A percentile compares a stretch with the other conserved stretches of the same genome.
phyloP scores from a whole-genome alignment of 2,329 filamentous ascomycete species.

The Aspergillus caelatus region DNA sequence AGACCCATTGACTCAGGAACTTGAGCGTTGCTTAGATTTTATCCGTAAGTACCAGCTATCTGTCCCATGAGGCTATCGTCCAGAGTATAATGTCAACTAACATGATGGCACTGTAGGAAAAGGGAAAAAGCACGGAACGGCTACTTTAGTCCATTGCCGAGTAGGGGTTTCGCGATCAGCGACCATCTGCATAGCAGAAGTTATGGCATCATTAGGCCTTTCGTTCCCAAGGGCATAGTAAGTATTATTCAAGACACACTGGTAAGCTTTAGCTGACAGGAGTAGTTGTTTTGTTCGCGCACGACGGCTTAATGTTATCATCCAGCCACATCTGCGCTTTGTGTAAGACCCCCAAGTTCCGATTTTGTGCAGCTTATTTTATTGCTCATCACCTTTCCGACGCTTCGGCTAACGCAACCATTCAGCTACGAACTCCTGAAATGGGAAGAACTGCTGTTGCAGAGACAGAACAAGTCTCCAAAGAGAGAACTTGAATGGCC shows the following conservation, averaged over 20 bases:
- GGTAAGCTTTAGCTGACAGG: not conserved
- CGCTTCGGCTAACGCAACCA: conserved; percentile 17
- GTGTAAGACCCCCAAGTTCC: conserved; percentile 55
- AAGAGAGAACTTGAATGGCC: conserved; percentile 89
- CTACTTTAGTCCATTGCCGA: conserved; percentile 92
- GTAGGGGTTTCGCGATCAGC: conserved; percentile 94
- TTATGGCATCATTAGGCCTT: conserved; percentile 79
- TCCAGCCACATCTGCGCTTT: conserved; percentile 93
- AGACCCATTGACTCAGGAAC: conserved; percentile 84
- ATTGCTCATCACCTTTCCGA: not conserved
- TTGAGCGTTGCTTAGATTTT: conserved; percentile 82
- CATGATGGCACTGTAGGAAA: conserved; percentile 60
- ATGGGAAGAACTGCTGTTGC: conserved; percentile 81
- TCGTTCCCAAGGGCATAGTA: conserved; percentile 89
- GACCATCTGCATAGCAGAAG: conserved; percentile 98
- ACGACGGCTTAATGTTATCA: conserved; percentile 91
- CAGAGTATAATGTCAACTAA: not conserved
- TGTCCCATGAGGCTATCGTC: not conserved
- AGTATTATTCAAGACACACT: conserved; percentile 31
- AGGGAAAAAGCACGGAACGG: conserved; percentile 73
- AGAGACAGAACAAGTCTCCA: conserved; percentile 56
- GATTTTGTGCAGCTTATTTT: not conserved
- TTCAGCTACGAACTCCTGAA: conserved; percentile 79
- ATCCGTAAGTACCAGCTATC: conserved; percentile 69
- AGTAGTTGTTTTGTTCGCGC: conserved; percentile 84